phyloP scores from a whole-genome alignment of 495 filamentous ascomycete genomes.

The Choiromyces venosus region DNA sequence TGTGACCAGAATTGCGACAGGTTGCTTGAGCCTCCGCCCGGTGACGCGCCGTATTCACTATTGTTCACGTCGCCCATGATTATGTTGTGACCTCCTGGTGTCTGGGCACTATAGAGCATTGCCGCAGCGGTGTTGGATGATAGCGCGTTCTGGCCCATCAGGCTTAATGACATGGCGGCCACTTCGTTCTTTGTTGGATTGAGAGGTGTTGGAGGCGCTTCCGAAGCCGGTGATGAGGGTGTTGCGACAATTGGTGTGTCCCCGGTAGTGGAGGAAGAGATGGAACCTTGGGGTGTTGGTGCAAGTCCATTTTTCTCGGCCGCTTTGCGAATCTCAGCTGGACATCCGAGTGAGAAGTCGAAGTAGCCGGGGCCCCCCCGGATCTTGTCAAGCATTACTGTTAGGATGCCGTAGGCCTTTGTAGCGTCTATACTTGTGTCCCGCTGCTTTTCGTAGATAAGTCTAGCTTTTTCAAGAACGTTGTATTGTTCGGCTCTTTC shows the following conservation, averaged over 20 bases:
- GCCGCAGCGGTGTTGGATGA: slow-evolving; percentile 28
- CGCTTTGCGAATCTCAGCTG: not conserved
- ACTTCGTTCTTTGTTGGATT: slow-evolving; percentile 27
- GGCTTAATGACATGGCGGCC: slow-evolving; percentile 32
- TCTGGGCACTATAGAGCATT: slow-evolving; percentile 23
- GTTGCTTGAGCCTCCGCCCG: slow-evolving; percentile 8
- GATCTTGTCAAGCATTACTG: slow-evolving; percentile 29
- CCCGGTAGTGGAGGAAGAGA: slow-evolving; percentile 11
- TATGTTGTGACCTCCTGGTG: slow-evolving; percentile 30
- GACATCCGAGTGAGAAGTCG: slow-evolving; percentile 2
- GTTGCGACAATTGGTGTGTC: slow-evolving; percentile 25
- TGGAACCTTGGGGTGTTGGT: slow-evolving; percentile 9
- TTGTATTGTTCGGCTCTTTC: slow-evolving; percentile 27
- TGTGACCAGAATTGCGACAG: slow-evolving; percentile 16
- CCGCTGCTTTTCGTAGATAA: slow-evolving; percentile 30
- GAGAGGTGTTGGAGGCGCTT: slow-evolving; percentile 6
- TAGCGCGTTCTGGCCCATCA: slow-evolving; percentile 29
- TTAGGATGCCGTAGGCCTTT: slow-evolving; percentile 32
- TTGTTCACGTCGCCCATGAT: slow-evolving; percentile 26
- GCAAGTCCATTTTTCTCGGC: not conserved
- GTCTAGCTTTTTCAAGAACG: slow-evolving; percentile 28
- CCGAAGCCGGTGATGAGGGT: slow-evolving; percentile 23
- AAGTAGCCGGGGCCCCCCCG: slow-evolving; percentile 19
- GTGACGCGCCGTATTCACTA: slow-evolving; percentile 16
- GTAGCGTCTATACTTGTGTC: slow-evolving; percentile 21